These are phyloP conservation scores for Dissophora ornata DNA, from an alignment of 192 early-diverging fungal species.

Conservation along the genomic window DNA sequence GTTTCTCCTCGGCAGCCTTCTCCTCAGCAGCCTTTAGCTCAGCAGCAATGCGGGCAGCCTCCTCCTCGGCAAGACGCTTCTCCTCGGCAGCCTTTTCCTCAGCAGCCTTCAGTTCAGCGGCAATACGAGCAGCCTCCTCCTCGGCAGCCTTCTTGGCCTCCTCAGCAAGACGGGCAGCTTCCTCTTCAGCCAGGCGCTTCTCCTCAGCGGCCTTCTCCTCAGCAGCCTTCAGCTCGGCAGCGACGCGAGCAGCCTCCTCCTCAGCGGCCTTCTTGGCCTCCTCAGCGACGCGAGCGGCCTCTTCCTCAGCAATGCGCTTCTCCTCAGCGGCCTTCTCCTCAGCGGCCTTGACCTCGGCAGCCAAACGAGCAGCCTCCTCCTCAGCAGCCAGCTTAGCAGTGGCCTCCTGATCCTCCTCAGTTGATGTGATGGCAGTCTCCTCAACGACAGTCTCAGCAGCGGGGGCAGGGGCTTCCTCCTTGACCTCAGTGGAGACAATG, in stretches of 20 bases:
- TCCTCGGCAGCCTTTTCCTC: conserved; percentile 16
- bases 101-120: background rate
- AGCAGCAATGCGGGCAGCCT: conserved; percentile 19
- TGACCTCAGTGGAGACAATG: conserved; percentile 12
- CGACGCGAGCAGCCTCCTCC: conserved; percentile 21
- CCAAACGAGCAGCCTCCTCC: conserved; percentile 3
- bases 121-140: conserved; percentile 15
- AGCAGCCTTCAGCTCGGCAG: conserved; percentile 22
- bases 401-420: background rate
- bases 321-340: conserved; percentile 21
- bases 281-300: no score
- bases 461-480: conserved; percentile 14
- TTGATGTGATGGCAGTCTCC: conserved; percentile 3
- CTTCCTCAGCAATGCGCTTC: conserved; percentile 4
- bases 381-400: conserved; percentile 4
- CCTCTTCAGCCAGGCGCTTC: background rate
- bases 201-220: conserved; percentile 23
- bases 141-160: conserved; percentile 15
- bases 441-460: conserved; percentile 16
- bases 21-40: conserved; percentile 23
- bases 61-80: conserved; percentile 18
- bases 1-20: conserved; percentile 11
- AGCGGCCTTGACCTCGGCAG: conserved; percentile 18
- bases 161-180: background rate
- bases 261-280: conserved; percentile 10